These are phyloP conservation scores for Echinosophora koreensis DNA, from an alignment of 306 rosid species.

Conservation along the genomic window DNA sequence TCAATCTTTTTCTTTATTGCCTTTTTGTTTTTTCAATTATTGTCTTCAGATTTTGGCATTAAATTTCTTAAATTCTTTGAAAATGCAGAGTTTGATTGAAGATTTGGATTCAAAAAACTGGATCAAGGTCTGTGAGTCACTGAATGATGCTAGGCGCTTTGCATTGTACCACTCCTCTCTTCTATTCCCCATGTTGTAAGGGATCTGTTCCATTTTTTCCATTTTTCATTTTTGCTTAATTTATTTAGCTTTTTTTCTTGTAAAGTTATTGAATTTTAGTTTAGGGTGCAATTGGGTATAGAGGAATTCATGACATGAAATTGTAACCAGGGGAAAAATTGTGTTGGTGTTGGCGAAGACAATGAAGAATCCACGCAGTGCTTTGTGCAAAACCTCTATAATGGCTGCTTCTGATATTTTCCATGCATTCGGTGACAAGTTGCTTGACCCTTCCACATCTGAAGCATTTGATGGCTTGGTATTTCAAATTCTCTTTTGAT, in stretches of 20 bases:
- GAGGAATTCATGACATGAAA: conserved; percentile 18
- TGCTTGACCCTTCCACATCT: conserved; percentile 66
- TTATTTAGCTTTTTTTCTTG: not conserved
- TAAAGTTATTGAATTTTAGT: conserved; percentile 16
- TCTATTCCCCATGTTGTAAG: conserved; percentile 66
- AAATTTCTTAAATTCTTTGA: not conserved
- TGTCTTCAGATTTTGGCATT: not conserved
- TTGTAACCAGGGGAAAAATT: conserved; percentile 65
- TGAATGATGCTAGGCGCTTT: conserved; percentile 77
- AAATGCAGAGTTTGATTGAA: conserved; percentile 66
- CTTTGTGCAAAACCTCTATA: conserved; percentile 90
- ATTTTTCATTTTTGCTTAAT: not conserved
- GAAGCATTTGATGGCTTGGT: conserved; percentile 85
- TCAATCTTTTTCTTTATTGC: not conserved
- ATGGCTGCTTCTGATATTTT: conserved; percentile 91
- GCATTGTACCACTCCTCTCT: conserved; percentile 69
- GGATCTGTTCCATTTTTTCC: not conserved
- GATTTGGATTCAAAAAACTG: conserved; percentile 83
- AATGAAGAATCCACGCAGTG: conserved; percentile 95
- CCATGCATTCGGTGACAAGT: conserved; percentile 73
- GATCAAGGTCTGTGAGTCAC: conserved; percentile 75
- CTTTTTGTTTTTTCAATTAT: not conserved
- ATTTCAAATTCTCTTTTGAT: not conserved
- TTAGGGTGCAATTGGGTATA: conserved; percentile 13
- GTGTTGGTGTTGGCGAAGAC: conserved; percentile 74